Evolutionary conservation across 371 early-diverging fungal genomes (phyloP), one percentile per base, ranked within the genome.

Genomic region (Mortierella sp.): DNA sequence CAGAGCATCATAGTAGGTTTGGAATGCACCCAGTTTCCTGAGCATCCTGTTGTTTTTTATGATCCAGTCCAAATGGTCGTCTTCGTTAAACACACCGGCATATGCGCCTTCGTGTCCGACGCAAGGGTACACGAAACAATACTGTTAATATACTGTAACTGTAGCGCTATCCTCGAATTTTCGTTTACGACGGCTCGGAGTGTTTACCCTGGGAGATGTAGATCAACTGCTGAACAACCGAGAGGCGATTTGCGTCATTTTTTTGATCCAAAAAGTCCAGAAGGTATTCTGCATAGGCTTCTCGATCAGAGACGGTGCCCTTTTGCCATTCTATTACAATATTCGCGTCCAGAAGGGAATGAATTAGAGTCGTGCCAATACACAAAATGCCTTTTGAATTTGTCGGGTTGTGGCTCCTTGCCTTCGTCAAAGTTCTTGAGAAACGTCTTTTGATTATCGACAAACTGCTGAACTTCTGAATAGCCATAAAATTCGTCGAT

Each of bases 401-500:
- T 50, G 23, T 7, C 47, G 4, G 14, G 1, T 15, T 19, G 14
- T 28, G n/a, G n/a, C n/a, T 43, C 52, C 52, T 61, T 69, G 79
- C 82, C 60, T 60, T 66, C 64, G n/a, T 65, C 68, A 53, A 82
- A 81, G n/a, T 79, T 64, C 56, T 82, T 78, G 23, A 82, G 81
- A 52, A 83, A 84, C 23, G 70, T 56, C 32, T 67, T 66, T 41
- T 81, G 75, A 7, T 84, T 79, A 30, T 84, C 83, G 23, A 82
- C 59, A 24, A 87, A 82, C 46, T 81, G 72, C 8, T 79, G 63
- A 3, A 83, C 79, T 69, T 94, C 92, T 9, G 80, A 78, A 71
- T 89, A 90, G 49, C 83, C 82, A 65, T 86, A 92, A 52, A 94
- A 92, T 49, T 94, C 94, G 70, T 92, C 88, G 60, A 91, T 82